Conservation (phyloP, 768 basidiomycete species). For the Gelatoporia subvermispora region DNA sequence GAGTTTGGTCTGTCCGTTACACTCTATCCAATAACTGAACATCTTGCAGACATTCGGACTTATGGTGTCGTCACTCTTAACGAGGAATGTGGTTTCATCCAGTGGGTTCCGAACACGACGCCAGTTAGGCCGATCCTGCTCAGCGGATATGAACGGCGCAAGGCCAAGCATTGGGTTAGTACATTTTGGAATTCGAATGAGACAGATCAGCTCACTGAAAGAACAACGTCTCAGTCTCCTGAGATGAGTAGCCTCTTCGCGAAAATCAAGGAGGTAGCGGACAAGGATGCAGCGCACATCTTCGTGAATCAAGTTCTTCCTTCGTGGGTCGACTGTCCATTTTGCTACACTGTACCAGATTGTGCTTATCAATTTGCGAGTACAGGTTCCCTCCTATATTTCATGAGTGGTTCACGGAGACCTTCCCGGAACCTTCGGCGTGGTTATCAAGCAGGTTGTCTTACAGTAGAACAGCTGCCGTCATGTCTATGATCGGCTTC, state of each 20-base stretch:
- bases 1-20: slow-evolving; percentile 30
- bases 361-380: not conserved
- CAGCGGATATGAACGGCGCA: slow-evolving; percentile 56
- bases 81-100: slow-evolving; percentile 95
- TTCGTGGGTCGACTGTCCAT: slow-evolving; percentile 35
- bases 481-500: slow-evolving; percentile 98
- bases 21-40: not conserved
- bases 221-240: slow-evolving; percentile 26
- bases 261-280: slow-evolving; percentile 44
- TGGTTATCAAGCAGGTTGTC: slow-evolving; percentile 88
- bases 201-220: too few relatives aligned
- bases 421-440: slow-evolving; percentile 92
- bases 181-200: too few relatives aligned
- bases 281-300: slow-evolving; percentile 45
- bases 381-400: slow-evolving; percentile 78
- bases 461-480: slow-evolving; percentile 87
- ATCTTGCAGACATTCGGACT: slow-evolving; percentile 75
- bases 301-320: slow-evolving; percentile 55
- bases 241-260: slow-evolving; percentile 45
- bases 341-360: not conserved
- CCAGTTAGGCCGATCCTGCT: slow-evolving; percentile 74
- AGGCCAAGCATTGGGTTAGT: slow-evolving; percentile 46
- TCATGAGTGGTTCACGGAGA: slow-evolving; percentile 96
- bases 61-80: slow-evolving; percentile 98
- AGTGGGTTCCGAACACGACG: slow-evolving; percentile 95